phyloP scores from a whole-genome alignment of 139 green algal genomes.

The Chloropicon primus region DNA sequence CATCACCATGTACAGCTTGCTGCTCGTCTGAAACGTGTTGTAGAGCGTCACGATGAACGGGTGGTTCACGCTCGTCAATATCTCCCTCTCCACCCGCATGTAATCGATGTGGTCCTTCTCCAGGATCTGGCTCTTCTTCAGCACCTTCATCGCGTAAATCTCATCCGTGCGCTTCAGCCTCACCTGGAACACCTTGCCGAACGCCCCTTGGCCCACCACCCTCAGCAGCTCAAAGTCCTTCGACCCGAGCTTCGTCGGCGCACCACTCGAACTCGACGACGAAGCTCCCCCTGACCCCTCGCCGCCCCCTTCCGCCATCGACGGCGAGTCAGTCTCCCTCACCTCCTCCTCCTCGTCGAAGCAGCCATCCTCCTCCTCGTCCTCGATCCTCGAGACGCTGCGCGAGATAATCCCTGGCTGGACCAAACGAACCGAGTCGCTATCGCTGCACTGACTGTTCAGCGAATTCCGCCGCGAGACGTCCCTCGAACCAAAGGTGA shows the following conservation, averaged over 20 bases:
- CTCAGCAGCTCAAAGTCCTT: conserved; percentile 85
- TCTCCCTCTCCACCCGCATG: conserved; percentile 71
- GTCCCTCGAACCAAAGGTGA: neutral
- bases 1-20: conserved; percentile 94
- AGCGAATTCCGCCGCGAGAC: neutral
- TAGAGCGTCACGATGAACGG: conserved; percentile 91
- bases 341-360: too few relatives aligned
- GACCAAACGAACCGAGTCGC: neutral
- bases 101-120: conserved; percentile 82
- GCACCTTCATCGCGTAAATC: conserved; percentile 87
- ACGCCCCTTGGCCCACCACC: conserved; percentile 89
- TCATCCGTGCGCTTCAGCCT: neutral
- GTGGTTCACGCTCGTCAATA: conserved; percentile 81
- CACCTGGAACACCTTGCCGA: conserved; percentile 68
- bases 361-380: neutral
- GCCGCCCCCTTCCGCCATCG: too few relatives aligned
- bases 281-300: too few relatives aligned
- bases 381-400: neutral
- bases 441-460: neutral
- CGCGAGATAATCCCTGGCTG: neutral
- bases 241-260: conserved; percentile 37
- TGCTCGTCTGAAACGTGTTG: conserved; percentile 83
- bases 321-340: too few relatives aligned
- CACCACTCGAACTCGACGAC: too few relatives aligned
- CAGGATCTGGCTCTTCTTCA: conserved; percentile 79